A percentile compares a stretch with the other conserved stretches of the same genome.
These are phyloP conservation scores for Phytopythium helicoides DNA, from an alignment of 352 stramenopile genomes.

Conservation along the genomic window DNA sequence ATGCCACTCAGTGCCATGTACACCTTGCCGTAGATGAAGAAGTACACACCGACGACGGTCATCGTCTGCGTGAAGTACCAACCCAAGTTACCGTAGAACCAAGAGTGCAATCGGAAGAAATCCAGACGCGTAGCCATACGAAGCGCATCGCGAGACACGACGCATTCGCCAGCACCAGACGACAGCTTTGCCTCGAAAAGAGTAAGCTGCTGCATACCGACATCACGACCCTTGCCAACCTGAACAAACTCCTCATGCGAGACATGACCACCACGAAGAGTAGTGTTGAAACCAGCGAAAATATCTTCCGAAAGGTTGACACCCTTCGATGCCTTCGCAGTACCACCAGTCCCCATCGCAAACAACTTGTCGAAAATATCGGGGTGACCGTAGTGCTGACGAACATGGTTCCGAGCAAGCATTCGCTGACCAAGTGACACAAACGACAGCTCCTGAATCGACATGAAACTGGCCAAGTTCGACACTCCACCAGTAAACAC, in stretches of 20 bases:
- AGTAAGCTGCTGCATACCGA: conserved; percentile 98
- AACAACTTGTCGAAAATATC: conserved; percentile 90
- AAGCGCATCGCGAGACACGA: conserved; percentile 95
- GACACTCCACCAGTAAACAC: conserved; percentile 84
- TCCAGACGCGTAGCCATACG: conserved; percentile 95
- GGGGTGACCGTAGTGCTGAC: conserved; percentile 85
- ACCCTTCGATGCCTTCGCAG: conserved; percentile 80
- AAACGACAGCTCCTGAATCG: conserved; percentile 83
- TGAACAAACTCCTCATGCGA: conserved; percentile 87
- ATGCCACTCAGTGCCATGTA: conserved; percentile 94
- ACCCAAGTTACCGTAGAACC: conserved; percentile 98
- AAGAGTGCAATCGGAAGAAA: conserved; percentile 96
- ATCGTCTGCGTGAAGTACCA: conserved; percentile 98
- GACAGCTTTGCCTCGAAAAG: conserved; percentile 98
- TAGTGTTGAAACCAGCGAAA: conserved; percentile 86
- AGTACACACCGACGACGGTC: conserved; percentile 97
- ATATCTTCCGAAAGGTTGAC: conserved; percentile 89
- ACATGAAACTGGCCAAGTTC: conserved; percentile 86
- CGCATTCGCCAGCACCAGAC: conserved; percentile 96
- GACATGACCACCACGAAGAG: conserved; percentile 63
- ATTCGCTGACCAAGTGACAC: conserved; percentile 83
- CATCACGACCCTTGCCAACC: conserved; percentile 97
- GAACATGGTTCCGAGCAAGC: conserved; percentile 70
- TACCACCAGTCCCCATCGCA: conserved; percentile 76
- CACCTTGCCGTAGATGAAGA: conserved; percentile 98